Evolutionary conservation across 2,329 filamentous ascomycete genomes (phyloP).

Genomic region (Ilyonectria robusta): DNA sequence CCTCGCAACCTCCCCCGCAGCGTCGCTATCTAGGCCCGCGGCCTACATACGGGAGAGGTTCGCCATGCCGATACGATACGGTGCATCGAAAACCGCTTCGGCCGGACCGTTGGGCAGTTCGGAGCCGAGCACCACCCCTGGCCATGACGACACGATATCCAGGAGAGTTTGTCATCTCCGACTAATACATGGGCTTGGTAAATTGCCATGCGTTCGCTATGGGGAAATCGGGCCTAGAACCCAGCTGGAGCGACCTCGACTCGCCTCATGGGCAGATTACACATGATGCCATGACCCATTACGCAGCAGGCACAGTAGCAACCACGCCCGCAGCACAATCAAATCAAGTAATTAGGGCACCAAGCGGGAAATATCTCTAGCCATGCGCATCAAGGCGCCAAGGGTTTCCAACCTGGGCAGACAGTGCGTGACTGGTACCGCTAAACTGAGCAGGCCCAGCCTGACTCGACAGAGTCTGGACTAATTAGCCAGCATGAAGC

Average conservation of each 20-base stretch:
- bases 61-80: background rate
- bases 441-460: background rate
- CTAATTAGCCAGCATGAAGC: background rate
- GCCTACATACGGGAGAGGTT: background rate
- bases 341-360: background rate
- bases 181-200: conserved; percentile 8
- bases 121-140: conserved; percentile 19
- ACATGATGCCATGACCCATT: background rate
- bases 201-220: background rate
- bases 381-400: background rate
- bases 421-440: background rate
- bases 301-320: no score
- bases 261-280: background rate
- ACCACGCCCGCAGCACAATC: background rate
- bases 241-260: background rate
- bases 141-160: conserved; percentile 22
- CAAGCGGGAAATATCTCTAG: background rate
- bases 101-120: conserved; percentile 22
- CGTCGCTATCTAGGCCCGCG: background rate
- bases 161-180: conserved; percentile 24
- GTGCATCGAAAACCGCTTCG: conserved; percentile 6
- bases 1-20: background rate
- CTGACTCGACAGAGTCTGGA: conserved; percentile 7
- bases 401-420: background rate
- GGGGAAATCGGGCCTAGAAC: background rate